These are phyloP conservation scores for Cercophora sp. DNA, from an alignment of 495 filamentous ascomycete species.

Conservation along the genomic window DNA sequence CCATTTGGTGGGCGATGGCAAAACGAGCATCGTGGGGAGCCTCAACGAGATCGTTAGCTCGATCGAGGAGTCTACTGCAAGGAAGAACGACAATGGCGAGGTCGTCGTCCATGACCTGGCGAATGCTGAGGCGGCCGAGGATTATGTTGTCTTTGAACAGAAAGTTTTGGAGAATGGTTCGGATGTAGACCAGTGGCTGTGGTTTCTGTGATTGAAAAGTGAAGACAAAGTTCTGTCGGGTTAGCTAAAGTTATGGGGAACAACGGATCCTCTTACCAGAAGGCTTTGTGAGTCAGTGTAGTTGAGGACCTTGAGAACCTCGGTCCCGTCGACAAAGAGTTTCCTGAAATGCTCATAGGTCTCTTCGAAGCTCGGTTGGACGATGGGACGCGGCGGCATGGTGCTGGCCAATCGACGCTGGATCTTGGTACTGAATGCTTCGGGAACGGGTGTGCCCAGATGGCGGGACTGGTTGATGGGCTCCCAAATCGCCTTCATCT, in stretches of 20 bases:
- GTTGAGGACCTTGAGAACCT: conserved; percentile 65
- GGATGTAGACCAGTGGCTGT: conserved; percentile 77
- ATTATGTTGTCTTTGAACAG: conserved; percentile 68
- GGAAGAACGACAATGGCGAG: conserved; percentile 73
- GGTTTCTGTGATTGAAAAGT: conserved; percentile 74
- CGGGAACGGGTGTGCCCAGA: conserved; percentile 63
- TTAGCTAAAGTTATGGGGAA: conserved; percentile 6
- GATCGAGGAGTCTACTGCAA: conserved; percentile 64
- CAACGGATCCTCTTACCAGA: conserved; percentile 42
- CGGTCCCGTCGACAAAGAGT: conserved; percentile 66
- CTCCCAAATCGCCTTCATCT: conserved; percentile 44
- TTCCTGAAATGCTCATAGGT: conserved; percentile 66
- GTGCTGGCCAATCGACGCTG: conserved; percentile 87
- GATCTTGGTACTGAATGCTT: conserved; percentile 84
- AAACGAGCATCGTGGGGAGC: conserved; percentile 71
- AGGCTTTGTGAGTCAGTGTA: conserved; percentile 66
- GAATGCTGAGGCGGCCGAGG: conserved; percentile 61
- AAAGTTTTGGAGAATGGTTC: conserved; percentile 72
- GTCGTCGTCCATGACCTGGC: conserved; percentile 74
- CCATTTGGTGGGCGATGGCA: conserved; percentile 71
- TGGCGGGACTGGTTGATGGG: conserved; percentile 52
- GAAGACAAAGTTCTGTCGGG: conserved; percentile 58
- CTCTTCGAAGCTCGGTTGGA: conserved; percentile 66
- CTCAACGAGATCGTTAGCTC: conserved; percentile 69
- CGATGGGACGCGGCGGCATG: conserved; percentile 86